These are phyloP conservation scores for Magnusiomyces ingens DNA, from an alignment of 1,139 yeast species.

Conservation along the genomic window DNA sequence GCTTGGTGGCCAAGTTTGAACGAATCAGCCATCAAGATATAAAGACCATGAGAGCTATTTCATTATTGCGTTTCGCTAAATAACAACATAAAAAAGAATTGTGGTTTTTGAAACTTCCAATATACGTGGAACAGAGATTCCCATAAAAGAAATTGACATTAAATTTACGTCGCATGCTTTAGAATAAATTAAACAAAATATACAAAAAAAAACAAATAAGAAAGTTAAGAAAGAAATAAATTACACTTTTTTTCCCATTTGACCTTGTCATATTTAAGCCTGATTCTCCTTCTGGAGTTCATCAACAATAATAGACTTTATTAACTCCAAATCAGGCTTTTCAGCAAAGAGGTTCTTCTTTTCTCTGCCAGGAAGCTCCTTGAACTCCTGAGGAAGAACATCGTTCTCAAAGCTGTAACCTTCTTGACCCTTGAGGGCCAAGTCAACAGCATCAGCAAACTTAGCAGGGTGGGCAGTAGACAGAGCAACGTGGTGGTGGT, in stretches of 20 bases:
- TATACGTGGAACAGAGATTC: too few species aligned
- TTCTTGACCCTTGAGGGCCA: constrained; percentile 56
- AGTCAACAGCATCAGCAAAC: constrained; percentile 90
- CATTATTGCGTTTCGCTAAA: too few species aligned
- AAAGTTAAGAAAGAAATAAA: not conserved
- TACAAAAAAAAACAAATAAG: not conserved
- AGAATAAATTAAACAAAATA: too few species aligned
- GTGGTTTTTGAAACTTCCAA: too few species aligned
- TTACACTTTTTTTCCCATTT: not conserved
- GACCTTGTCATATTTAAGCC: not conserved
- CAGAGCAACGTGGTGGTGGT: constrained; percentile 57
- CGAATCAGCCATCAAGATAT: too few species aligned
- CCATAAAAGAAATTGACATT: too few species aligned
- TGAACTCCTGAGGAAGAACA: constrained; percentile 84
- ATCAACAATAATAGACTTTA: constrained; percentile 68
- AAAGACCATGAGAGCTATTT: too few species aligned
- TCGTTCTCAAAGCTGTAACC: constrained; percentile 81
- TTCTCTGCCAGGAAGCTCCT: constrained; percentile 59
- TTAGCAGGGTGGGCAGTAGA: constrained; percentile 99
- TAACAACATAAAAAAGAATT: too few species aligned
- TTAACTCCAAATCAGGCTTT: constrained; percentile 61
- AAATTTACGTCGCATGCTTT: too few species aligned
- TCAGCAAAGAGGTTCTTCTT: constrained; percentile 74
- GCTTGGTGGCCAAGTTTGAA: too few species aligned
- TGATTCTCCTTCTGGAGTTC: constrained; percentile 48